These are phyloP conservation scores for Calendula officinalis DNA, from an alignment of 129 eudicot species.

Conservation along the genomic window DNA sequence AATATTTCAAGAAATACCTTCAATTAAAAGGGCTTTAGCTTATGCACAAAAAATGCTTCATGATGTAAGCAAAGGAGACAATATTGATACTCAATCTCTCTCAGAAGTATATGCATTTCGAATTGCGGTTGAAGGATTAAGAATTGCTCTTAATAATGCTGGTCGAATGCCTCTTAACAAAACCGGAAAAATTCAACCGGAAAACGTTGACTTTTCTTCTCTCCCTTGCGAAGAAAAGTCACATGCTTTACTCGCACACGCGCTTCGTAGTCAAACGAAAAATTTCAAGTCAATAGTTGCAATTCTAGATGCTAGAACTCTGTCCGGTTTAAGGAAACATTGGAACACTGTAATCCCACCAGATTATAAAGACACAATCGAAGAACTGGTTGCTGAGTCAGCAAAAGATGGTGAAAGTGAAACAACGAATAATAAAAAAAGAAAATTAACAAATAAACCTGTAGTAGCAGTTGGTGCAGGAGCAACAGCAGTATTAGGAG, in stretches of 20 bases:
- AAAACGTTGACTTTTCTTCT: conserved; percentile 42
- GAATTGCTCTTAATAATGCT: conserved; percentile 71
- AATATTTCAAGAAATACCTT: conserved; percentile 58
- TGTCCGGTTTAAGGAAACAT: conserved; percentile 75
- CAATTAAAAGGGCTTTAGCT: conserved; percentile 64
- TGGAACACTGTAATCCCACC: conserved; percentile 69
- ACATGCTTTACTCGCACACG: conserved; percentile 78
- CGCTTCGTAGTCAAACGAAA: conserved; percentile 67
- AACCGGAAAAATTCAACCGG: conserved; percentile 11
- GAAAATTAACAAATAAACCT: conserved; percentile 57
- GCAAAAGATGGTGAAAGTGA: conserved; percentile 33
- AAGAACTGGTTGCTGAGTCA: conserved; percentile 48
- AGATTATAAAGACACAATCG: conserved; percentile 50
- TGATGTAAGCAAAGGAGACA: conserved; percentile 64
- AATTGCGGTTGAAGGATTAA: conserved; percentile 85
- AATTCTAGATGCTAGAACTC: conserved; percentile 60
- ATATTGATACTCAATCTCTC: conserved; percentile 40
- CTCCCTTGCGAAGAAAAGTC: conserved; percentile 75
- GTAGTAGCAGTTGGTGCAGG: conserved; percentile 96
- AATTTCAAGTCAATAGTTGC: conserved; percentile 71
- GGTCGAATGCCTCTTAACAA: conserved; percentile 54
- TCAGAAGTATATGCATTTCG: conserved; percentile 70
- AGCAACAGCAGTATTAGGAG: conserved; percentile 86
- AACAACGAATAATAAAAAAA: conserved; percentile 35
- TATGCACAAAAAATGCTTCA: conserved; percentile 73